Conservation (phyloP, 495 filamentous ascomycete genomes). For the Schizothecium vesticola region DNA sequence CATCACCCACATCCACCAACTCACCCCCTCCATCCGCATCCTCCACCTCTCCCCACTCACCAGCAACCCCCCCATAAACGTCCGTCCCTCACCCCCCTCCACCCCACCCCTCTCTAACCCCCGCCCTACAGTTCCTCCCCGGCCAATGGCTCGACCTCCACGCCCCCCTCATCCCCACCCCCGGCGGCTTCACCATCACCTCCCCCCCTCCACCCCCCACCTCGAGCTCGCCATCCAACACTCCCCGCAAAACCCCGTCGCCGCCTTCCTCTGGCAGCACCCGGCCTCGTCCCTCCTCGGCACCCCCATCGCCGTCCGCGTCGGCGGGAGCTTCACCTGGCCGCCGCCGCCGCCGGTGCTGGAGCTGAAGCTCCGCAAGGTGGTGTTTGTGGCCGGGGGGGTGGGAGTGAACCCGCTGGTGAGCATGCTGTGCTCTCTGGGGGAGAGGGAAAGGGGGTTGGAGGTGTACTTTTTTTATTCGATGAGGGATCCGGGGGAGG, state of each 20-base stretch:
- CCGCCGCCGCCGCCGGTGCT: constrained; percentile 60
- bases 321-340: constrained; percentile 78
- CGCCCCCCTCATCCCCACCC: constrained; percentile 57
- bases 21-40: constrained; percentile 34
- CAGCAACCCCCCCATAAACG: constrained; percentile 19
- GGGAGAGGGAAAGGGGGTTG: constrained; percentile 13
- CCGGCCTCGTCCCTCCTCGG: constrained; percentile 49
- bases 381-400: constrained; percentile 74
- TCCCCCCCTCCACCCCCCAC: constrained; percentile 54
- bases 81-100: constrained; percentile 4
- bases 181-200: constrained; percentile 86
- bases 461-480: constrained; percentile 39
- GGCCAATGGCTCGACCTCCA: constrained; percentile 92
- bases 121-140: constrained; percentile 57
- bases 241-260: constrained; percentile 38
- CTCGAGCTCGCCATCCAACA: constrained; percentile 28
- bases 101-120: background rate
- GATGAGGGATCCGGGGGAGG: constrained; percentile 31
- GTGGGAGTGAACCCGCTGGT: constrained; percentile 73
- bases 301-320: constrained; percentile 55
- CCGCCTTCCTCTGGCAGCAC: constrained; percentile 67
- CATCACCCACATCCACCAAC: constrained; percentile 28
- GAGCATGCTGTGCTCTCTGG: constrained; percentile 40
- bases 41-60: constrained; percentile 33
- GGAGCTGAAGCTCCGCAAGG: constrained; percentile 46